Evolutionary conservation across 2,329 filamentous ascomycete genomes (phyloP).

Genomic region (Xylaria sp.): DNA sequence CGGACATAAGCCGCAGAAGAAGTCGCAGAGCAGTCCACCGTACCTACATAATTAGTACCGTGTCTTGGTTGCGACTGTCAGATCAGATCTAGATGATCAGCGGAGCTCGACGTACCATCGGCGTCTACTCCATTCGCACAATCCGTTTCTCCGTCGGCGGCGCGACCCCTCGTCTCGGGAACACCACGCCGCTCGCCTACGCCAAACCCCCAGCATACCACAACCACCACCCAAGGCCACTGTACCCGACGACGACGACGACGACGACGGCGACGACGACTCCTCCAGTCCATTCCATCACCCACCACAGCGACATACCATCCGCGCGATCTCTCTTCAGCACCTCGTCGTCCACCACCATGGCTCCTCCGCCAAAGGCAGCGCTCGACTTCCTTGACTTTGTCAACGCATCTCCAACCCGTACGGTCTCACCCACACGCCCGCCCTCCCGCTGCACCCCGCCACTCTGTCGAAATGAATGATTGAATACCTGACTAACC

Average conservation of each 20-base stretch:
- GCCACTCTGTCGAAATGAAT: constrained; percentile 16
- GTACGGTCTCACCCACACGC: constrained; percentile 58
- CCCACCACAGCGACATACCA: neutral
- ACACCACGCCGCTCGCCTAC: neutral
- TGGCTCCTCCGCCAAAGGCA: constrained; percentile 65
- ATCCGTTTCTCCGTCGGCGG: constrained; percentile 30
- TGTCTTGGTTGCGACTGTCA: neutral
- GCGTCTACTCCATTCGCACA: constrained; percentile 33
- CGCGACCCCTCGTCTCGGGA: constrained; percentile 31
- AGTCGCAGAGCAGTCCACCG: neutral
- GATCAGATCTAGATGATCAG: constrained; percentile 33
- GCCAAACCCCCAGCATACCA: neutral
- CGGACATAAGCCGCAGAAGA: neutral
- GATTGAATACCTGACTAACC: constrained; percentile 41
- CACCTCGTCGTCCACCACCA: constrained; percentile 50
- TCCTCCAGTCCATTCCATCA: neutral
- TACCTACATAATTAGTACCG: neutral
- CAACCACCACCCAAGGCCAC: neutral
- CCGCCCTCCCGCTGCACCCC: neutral
- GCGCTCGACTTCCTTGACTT: constrained; percentile 91
- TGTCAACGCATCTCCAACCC: constrained; percentile 93
- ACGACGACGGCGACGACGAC: too few relatives aligned
- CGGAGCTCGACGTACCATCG: constrained; percentile 29
- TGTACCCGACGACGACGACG: too few relatives aligned
- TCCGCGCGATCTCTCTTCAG: constrained; percentile 34